Evolutionary conservation across 2,329 filamentous ascomycete species (phyloP).

Genomic region (Claviceps purpurea): DNA sequence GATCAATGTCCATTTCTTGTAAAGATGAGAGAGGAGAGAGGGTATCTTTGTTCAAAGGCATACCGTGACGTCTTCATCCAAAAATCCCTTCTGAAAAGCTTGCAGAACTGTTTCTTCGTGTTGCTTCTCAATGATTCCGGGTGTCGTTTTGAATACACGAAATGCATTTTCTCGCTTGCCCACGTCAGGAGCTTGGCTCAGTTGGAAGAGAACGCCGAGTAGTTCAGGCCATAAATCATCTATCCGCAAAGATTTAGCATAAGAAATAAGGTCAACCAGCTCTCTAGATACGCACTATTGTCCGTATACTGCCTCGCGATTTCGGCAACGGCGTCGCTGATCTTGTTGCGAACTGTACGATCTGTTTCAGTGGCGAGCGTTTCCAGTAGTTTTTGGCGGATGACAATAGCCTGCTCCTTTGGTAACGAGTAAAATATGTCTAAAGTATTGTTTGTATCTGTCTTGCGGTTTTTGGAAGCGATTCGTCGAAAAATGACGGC

Average conservation of each 20-base stretch:
- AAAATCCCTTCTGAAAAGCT: slow-evolving; percentile 85
- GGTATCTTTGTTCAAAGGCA: slow-evolving; percentile 11
- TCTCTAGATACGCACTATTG: slow-evolving; percentile 48
- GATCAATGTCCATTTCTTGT: slow-evolving; percentile 2
- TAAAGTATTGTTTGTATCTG: slow-evolving; percentile 52
- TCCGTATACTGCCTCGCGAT: slow-evolving; percentile 91
- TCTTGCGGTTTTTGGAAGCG: slow-evolving; percentile 76
- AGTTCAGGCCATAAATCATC: slow-evolving; percentile 84
- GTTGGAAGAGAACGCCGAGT: slow-evolving; percentile 70
- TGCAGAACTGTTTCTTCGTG: slow-evolving; percentile 81
- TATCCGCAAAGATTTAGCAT: slow-evolving; percentile 21
- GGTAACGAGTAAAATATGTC: slow-evolving; percentile 79
- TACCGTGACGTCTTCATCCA: slow-evolving; percentile 72
- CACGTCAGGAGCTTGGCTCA: slow-evolving; percentile 73
- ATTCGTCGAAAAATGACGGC: slow-evolving; percentile 92
- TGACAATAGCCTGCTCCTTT: slow-evolving; percentile 59
- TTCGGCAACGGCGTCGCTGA: slow-evolving; percentile 95
- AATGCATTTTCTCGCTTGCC: slow-evolving; percentile 86
- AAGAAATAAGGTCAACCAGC: no score
- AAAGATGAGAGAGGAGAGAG: no score
- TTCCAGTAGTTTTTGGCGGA: slow-evolving; percentile 73
- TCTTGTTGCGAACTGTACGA: slow-evolving; percentile 74
- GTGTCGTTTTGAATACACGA: slow-evolving; percentile 88
- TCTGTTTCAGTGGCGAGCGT: slow-evolving; percentile 61
- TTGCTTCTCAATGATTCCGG: slow-evolving; percentile 89